Evolutionary conservation across 805 yeast species (phyloP).

Genomic region (Candida quercuum): DNA sequence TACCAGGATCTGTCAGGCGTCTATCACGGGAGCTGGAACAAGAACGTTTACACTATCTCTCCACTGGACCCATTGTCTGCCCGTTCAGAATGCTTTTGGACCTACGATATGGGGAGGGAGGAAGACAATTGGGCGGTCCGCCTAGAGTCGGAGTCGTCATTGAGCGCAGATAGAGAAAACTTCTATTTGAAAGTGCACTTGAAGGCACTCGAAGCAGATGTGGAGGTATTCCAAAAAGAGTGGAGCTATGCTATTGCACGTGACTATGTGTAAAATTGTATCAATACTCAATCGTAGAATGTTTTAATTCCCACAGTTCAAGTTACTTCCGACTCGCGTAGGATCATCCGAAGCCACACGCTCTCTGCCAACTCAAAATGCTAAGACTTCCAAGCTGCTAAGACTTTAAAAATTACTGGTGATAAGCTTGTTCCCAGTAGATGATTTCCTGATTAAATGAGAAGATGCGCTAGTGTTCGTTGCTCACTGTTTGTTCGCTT

Average conservation of each 20-base stretch:
- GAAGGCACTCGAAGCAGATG: conserved; percentile 30
- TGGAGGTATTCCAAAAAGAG: conserved; percentile 26
- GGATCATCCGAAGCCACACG: too few relatives aligned
- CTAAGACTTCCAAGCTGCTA: too few relatives aligned
- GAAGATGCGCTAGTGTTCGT: too few relatives aligned
- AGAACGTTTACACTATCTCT: conserved; percentile 33
- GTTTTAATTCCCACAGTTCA: too few relatives aligned
- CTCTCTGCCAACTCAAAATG: too few relatives aligned
- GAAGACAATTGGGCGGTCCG: conserved; percentile 31
- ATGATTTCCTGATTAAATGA: too few relatives aligned
- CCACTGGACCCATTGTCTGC: conserved; percentile 36
- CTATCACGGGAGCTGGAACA: conserved; percentile 35
- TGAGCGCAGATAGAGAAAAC: conserved; percentile 28
- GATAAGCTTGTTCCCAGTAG: too few relatives aligned
- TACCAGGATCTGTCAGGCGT: conserved; percentile 31
- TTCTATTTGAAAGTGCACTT: conserved; percentile 29
- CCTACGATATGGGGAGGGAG: conserved; percentile 36
- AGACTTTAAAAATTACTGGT: too few relatives aligned
- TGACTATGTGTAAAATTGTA: too few relatives aligned
- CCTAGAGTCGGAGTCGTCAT: conserved; percentile 26
- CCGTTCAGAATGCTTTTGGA: conserved; percentile 33
- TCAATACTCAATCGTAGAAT: too few relatives aligned
- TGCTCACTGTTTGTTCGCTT: too few relatives aligned
- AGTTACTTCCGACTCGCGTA: too few relatives aligned
- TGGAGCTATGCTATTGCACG: conserved; percentile 32